phyloP scores from a whole-genome alignment of 2,329 filamentous ascomycete species.

The Fusarium acutatum region DNA sequence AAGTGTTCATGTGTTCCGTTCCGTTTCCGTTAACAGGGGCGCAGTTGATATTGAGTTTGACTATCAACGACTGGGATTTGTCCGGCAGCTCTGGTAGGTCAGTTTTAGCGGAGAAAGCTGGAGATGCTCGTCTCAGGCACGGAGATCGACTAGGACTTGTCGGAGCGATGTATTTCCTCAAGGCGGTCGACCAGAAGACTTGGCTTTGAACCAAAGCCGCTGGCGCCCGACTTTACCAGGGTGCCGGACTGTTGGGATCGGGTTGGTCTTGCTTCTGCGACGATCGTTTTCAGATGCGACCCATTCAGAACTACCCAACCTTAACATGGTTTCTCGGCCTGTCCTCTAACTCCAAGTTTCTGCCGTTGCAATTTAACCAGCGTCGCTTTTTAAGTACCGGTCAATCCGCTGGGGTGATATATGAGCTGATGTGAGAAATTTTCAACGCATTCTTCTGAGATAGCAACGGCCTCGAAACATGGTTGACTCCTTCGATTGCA shows the following conservation, averaged over 20 bases:
- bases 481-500: background rate
- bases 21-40: slow-evolving; percentile 7
- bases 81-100: slow-evolving; percentile 13
- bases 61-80: background rate
- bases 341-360: background rate
- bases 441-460: background rate
- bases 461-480: background rate
- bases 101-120: slow-evolving; percentile 22
- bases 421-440: background rate
- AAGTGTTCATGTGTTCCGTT: slow-evolving; percentile 17
- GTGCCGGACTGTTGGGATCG: slow-evolving; percentile 30
- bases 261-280: slow-evolving; percentile 10
- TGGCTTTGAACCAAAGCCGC: slow-evolving; percentile 40
- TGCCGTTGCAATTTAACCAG: slow-evolving; percentile 9
- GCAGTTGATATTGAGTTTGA: slow-evolving; percentile 31
- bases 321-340: slow-evolving; percentile 2
- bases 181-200: slow-evolving; percentile 34
- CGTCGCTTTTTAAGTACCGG: slow-evolving; percentile 15
- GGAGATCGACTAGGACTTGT: slow-evolving; percentile 24
- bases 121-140: slow-evolving; percentile 35
- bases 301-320: slow-evolving; percentile 17
- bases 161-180: slow-evolving; percentile 19
- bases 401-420: background rate
- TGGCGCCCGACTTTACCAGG: slow-evolving; percentile 38
- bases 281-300: slow-evolving; percentile 27